phyloP scores from a whole-genome alignment of 140 eudicot genomes.

The Erigeron philadelphicus region DNA sequence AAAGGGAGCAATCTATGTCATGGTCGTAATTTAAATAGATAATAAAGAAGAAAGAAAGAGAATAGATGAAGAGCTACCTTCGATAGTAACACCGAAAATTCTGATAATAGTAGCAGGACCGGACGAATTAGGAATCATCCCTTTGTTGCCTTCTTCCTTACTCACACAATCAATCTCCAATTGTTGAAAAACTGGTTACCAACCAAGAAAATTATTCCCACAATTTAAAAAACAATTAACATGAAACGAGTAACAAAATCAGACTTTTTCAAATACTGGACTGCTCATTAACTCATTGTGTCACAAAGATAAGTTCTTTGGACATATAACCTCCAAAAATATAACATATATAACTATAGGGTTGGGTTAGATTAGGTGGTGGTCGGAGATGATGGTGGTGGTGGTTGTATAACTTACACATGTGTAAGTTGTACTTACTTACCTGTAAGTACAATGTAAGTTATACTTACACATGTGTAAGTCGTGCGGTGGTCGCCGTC shows the following conservation, averaged over 20 bases:
- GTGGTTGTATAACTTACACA: too few species aligned
- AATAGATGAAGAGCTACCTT: slow-evolving; percentile 44
- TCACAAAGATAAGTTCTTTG: slow-evolving; percentile 8
- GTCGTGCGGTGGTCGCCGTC: too few species aligned
- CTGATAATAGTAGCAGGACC: slow-evolving; percentile 82
- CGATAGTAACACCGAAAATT: slow-evolving; percentile 85
- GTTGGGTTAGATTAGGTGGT: too few species aligned
- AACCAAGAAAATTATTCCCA: neutral
- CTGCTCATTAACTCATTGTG: slow-evolving; percentile 2
- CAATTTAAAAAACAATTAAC: neutral
- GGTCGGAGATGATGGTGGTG: too few species aligned
- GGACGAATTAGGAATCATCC: slow-evolving; percentile 57
- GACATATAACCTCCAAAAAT: too few species aligned
- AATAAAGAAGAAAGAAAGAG: neutral
- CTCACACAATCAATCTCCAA: slow-evolving; percentile 85
- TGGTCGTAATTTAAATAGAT: neutral
- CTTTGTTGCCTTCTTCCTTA: slow-evolving; percentile 60
- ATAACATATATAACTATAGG: too few species aligned
- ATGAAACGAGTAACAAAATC: too few species aligned
- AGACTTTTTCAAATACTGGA: too few species aligned
- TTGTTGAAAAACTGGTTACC: slow-evolving; percentile 70
- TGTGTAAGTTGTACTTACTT: too few species aligned
- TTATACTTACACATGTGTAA: too few species aligned
- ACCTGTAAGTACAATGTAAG: too few species aligned
- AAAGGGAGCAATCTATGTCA: neutral